Evolutionary conservation across 108 stramenopile genomes (phyloP).

Genomic region (Halocafeteria seosinensis): DNA sequence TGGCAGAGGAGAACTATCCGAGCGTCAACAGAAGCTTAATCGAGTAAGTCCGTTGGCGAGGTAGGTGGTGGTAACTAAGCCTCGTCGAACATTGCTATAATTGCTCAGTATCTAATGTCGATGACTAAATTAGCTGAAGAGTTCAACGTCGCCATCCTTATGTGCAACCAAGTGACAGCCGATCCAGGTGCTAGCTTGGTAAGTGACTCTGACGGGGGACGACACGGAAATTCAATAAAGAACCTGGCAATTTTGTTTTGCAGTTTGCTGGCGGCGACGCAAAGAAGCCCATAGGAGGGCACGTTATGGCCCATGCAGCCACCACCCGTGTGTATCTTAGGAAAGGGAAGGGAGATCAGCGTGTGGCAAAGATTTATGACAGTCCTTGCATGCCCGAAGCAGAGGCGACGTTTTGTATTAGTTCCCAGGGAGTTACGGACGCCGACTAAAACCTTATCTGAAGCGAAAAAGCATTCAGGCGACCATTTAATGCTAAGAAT

Average conservation of each 20-base stretch:
- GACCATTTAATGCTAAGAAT: no score
- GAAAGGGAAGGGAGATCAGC: conserved; percentile 39
- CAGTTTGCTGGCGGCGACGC: neutral
- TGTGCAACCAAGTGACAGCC: conserved; percentile 36
- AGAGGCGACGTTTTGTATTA: conserved; percentile 31
- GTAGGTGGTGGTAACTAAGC: no score
- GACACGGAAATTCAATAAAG: neutral
- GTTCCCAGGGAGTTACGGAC: conserved; percentile 33
- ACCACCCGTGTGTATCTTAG: conserved; percentile 38
- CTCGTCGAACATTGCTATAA: no score
- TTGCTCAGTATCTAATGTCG: conserved; percentile 37
- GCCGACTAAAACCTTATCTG: conserved; percentile 10
- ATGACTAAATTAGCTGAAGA: conserved; percentile 29
- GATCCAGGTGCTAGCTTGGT: conserved; percentile 31
- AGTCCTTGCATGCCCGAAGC: conserved; percentile 41
- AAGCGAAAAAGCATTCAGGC: no score
- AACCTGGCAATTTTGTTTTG: no score
- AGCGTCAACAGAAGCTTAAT: conserved; percentile 40
- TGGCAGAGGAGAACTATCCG: conserved; percentile 36
- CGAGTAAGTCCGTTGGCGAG: no score
- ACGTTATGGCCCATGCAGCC: conserved; percentile 40
- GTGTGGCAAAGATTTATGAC: conserved; percentile 39
- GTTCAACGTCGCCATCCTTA: conserved; percentile 33
- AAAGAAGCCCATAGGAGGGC: conserved; percentile 40
- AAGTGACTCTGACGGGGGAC: neutral